Conservation (phyloP, 345 rosid genomes). For the Dimocarpus longan region DNA sequence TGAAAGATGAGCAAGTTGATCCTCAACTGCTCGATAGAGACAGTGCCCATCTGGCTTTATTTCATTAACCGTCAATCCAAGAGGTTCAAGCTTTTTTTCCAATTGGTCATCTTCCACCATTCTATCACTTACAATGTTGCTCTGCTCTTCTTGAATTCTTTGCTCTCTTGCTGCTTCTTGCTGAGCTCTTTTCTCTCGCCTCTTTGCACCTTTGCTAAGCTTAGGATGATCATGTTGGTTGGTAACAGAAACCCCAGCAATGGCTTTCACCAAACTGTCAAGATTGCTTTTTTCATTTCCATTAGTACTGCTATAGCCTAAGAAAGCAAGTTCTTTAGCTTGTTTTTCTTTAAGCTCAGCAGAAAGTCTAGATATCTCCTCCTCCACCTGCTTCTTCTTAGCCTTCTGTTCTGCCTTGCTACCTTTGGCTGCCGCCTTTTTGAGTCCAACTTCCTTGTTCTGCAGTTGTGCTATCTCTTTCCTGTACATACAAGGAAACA, state of each 20-base stretch:
- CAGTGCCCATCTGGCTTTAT: slow-evolving; percentile 95
- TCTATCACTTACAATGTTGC: slow-evolving; percentile 68
- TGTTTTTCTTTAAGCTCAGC: slow-evolving; percentile 74
- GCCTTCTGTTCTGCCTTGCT: slow-evolving; percentile 98
- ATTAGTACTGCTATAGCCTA: slow-evolving; percentile 54
- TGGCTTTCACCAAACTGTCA: slow-evolving; percentile 79
- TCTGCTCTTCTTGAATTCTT: slow-evolving; percentile 90
- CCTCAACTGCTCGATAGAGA: slow-evolving; percentile 89
- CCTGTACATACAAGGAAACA: slow-evolving; percentile 39
- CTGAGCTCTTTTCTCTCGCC: slow-evolving; percentile 83
- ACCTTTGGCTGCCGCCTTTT: slow-evolving; percentile 92
- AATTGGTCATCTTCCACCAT: slow-evolving; percentile 63
- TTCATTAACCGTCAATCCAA: slow-evolving; percentile 66
- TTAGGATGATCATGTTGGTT: slow-evolving; percentile 59
- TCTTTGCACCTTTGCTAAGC: slow-evolving; percentile 76
- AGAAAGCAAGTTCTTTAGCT: slow-evolving; percentile 69
- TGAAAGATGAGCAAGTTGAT: slow-evolving; percentile 64
- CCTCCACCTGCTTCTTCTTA: slow-evolving; percentile 94
- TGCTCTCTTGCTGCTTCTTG: slow-evolving; percentile 91
- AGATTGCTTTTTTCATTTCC: slow-evolving; percentile 61
- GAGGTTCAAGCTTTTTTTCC: slow-evolving; percentile 60
- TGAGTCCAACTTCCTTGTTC: slow-evolving; percentile 78
- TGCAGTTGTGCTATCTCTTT: slow-evolving; percentile 78
- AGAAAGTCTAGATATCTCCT: slow-evolving; percentile 72
- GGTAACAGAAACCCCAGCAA: slow-evolving; percentile 77